These are phyloP conservation scores for Somion occarium DNA, from an alignment of 1,284 basidiomycete species.

Conservation along the genomic window DNA sequence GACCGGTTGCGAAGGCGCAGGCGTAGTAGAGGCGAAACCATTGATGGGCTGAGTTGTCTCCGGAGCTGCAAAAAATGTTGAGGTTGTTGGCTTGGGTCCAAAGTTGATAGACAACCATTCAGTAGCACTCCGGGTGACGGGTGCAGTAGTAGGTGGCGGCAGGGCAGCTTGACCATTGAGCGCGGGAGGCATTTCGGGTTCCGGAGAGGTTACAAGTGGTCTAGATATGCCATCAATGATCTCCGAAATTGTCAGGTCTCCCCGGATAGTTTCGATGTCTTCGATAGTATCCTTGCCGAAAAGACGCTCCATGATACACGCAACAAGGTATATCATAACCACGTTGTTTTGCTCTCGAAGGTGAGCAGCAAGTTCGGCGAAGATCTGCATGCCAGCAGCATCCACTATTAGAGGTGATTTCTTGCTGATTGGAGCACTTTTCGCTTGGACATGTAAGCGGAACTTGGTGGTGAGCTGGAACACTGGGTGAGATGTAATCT, in stretches of 20 bases:
- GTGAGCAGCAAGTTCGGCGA: constrained; percentile 50
- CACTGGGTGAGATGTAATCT: constrained; percentile 69
- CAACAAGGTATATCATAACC: constrained; percentile 72
- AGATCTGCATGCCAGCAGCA: constrained; percentile 62
- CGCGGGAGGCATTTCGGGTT: constrained; percentile 2
- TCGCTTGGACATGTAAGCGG: constrained; percentile 75
- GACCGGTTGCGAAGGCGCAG: not conserved
- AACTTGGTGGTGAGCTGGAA: constrained; percentile 82
- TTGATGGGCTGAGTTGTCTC: not conserved
- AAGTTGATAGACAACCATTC: constrained; percentile 38
- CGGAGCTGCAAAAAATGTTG: not conserved
- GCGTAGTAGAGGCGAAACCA: not conserved
- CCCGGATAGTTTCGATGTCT: constrained; percentile 71
- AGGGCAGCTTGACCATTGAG: not conserved
- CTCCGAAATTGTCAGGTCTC: constrained; percentile 55
- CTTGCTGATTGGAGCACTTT: constrained; percentile 75
- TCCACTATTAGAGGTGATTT: constrained; percentile 55
- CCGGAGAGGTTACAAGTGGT: constrained; percentile 3
- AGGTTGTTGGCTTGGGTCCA: constrained; percentile 12
- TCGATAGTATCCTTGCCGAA: constrained; percentile 73
- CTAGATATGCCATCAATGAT: constrained; percentile 74
- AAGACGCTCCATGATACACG: constrained; percentile 66
- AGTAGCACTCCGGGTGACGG: constrained; percentile 28
- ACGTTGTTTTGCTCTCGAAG: constrained; percentile 53
- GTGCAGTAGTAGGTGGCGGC: constrained; percentile 10